Evolutionary conservation across 306 rosid species (phyloP).

Genomic region (Rubus idaeus): DNA sequence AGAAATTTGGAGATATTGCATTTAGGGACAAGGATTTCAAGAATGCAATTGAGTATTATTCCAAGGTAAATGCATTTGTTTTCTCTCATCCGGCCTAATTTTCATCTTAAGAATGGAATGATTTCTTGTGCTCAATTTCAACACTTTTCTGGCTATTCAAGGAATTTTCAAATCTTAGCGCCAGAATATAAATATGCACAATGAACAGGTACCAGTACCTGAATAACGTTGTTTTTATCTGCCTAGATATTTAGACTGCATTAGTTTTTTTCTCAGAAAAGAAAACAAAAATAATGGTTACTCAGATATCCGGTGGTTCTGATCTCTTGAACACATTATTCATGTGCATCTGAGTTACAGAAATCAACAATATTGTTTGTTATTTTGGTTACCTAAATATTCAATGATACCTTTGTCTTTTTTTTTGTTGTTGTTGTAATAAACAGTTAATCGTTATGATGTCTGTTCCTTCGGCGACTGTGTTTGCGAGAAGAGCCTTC

Average conservation of each 20-base stretch:
- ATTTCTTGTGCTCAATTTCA: not conserved
- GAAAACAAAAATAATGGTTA: not conserved
- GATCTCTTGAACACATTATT: not conserved
- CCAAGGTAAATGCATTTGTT: slow-evolving; percentile 56
- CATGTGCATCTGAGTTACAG: not conserved
- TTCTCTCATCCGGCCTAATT: not conserved
- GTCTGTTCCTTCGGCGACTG: slow-evolving; percentile 76
- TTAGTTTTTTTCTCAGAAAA: not conserved
- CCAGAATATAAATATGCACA: not conserved
- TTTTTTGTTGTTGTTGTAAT: slow-evolving; percentile 15
- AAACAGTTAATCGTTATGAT: slow-evolving; percentile 78
- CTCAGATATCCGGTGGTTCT: not conserved
- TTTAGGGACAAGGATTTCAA: slow-evolving; percentile 94
- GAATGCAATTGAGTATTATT: slow-evolving; percentile 88
- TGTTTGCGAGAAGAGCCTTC: slow-evolving; percentile 85
- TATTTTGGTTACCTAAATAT: not conserved
- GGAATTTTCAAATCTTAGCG: not conserved
- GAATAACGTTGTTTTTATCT: not conserved
- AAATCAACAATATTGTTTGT: not conserved
- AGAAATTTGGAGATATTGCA: slow-evolving; percentile 91
- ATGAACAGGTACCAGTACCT: not conserved
- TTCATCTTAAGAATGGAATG: not conserved
- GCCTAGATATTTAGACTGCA: not conserved
- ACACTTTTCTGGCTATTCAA: not conserved
- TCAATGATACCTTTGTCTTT: not conserved